Conservation (phyloP, 768 basidiomycete species). For the Grammothele lineata region DNA sequence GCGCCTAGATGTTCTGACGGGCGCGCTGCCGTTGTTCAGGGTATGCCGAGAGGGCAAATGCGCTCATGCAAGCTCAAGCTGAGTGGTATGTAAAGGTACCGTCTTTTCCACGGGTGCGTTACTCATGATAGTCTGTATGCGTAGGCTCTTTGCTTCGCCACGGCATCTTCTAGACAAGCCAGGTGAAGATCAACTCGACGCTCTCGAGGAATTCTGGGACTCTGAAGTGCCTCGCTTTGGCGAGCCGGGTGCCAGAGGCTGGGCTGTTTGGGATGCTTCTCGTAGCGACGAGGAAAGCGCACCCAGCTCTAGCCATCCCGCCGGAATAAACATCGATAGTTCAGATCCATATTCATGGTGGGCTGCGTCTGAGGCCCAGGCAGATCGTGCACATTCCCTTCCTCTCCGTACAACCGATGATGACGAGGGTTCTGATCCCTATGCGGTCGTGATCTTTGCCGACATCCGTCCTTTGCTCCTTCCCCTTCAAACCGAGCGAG, state of each 20-base stretch:
- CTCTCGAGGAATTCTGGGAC: slow-evolving; percentile 83
- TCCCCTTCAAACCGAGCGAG: slow-evolving; percentile 35
- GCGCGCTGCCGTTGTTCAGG: too few species aligned
- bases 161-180: slow-evolving; percentile 37
- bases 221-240: slow-evolving; percentile 74
- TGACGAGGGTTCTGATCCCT: slow-evolving; percentile 57
- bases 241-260: slow-evolving; percentile 62
- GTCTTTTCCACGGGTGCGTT: too few species aligned
- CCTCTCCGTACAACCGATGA: slow-evolving; percentile 55
- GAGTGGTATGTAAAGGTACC: slow-evolving; percentile 76
- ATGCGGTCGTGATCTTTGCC: slow-evolving; percentile 64
- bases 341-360: slow-evolving; percentile 66
- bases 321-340: too few species aligned
- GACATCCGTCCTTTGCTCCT: slow-evolving; percentile 62
- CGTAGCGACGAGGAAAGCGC: slow-evolving; percentile 32
- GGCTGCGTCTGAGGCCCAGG: slow-evolving; percentile 50
- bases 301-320: slow-evolving; percentile 18
- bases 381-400: slow-evolving; percentile 40
- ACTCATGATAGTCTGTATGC: neutral
- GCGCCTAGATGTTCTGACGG: too few species aligned
- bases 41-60: slow-evolving; percentile 67
- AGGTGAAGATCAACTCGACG: slow-evolving; percentile 46
- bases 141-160: slow-evolving; percentile 59
- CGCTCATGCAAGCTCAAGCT: slow-evolving; percentile 79
- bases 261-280: slow-evolving; percentile 56